phyloP scores from a whole-genome alignment of 192 early-diverging fungal species.

The Chytriomyces confervae region DNA sequence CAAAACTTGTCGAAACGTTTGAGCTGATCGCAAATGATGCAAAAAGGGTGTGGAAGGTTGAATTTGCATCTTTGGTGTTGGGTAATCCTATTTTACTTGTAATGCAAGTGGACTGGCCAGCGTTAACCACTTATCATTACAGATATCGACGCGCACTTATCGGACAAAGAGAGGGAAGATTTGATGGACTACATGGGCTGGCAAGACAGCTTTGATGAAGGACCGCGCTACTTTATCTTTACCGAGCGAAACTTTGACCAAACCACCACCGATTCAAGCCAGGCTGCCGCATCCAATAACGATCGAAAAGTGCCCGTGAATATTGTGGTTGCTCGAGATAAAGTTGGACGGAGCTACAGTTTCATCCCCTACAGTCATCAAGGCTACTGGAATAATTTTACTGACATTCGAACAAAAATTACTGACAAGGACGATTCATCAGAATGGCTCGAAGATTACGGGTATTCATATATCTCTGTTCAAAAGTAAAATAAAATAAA shows the following conservation, averaged over 20 bases:
- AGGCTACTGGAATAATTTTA: neutral
- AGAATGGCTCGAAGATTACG: too few relatives aligned
- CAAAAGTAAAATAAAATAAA: too few relatives aligned
- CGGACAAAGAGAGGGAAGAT: neutral
- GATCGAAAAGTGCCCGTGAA: neutral
- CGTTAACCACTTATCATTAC: neutral
- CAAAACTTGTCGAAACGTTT: conserved; percentile 30
- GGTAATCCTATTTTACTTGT: neutral
- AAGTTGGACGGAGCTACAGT: neutral
- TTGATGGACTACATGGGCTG: conserved; percentile 11
- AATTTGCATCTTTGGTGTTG: conserved; percentile 26
- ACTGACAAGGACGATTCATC: too few relatives aligned
- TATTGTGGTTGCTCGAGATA: neutral
- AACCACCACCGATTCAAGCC: neutral
- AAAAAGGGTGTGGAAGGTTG: conserved; percentile 29
- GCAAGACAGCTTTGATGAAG: neutral
- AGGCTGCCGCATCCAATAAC: neutral
- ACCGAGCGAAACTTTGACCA: conserved; percentile 5
- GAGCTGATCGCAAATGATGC: neutral
- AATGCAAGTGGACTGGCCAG: neutral
- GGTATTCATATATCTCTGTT: too few relatives aligned
- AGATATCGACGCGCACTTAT: conserved; percentile 19
- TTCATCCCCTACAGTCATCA: neutral
- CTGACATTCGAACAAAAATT: too few relatives aligned
- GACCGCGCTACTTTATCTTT: conserved; percentile 16